Percentiles rank a stretch among this genome's conserved stretches.
Evolutionary conservation across 192 early-diverging fungal species (phyloP).

Genomic region (Coemansia sp.): DNA sequence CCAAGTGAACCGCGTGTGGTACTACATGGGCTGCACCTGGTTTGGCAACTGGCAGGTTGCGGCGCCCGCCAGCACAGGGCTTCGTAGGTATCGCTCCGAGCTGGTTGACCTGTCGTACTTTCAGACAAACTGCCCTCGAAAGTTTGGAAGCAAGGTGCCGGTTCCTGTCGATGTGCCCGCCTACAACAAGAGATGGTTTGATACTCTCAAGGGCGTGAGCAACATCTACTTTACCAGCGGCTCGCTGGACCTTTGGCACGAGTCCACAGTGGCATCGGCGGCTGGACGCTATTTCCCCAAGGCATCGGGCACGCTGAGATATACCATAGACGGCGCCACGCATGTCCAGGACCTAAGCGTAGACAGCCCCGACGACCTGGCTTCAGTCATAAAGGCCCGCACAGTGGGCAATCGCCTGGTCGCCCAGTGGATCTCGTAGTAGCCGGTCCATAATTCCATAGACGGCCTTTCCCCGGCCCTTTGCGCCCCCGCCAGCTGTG

Average conservation of each 20-base stretch:
- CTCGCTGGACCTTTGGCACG: constrained; percentile 55
- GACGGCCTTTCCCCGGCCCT: no score
- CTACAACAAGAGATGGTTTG: constrained; percentile 31
- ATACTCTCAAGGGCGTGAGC: constrained; percentile 12
- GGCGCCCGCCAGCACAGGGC: constrained; percentile 11
- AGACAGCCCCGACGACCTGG: constrained; percentile 9
- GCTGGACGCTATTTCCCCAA: constrained; percentile 4
- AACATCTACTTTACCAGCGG: constrained; percentile 58
- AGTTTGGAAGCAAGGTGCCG: constrained; percentile 22
- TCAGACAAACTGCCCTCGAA: constrained; percentile 28
- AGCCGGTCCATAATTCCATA: no score
- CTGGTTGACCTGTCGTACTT: constrained; percentile 40
- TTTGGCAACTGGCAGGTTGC: constrained; percentile 58
- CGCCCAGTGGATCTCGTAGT: constrained; percentile 13
- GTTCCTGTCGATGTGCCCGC: constrained; percentile 27
- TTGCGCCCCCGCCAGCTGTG: no score
- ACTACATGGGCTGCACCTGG: constrained; percentile 61
- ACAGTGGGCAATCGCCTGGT: constrained; percentile 13
- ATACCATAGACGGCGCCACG: constrained; percentile 26
- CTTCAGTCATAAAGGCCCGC: constrained; percentile 10
- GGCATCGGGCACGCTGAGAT: not conserved
- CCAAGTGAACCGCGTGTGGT: constrained; percentile 44
- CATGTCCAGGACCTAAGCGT: constrained; percentile 29
- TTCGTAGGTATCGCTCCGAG: constrained; percentile 33
- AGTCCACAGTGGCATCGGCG: constrained; percentile 37